Percentiles rank a stretch among this genome's conserved stretches.
Evolutionary conservation across 176 grass and related monocot genomes (phyloP).

Genomic region (Melocanna baccifera): DNA sequence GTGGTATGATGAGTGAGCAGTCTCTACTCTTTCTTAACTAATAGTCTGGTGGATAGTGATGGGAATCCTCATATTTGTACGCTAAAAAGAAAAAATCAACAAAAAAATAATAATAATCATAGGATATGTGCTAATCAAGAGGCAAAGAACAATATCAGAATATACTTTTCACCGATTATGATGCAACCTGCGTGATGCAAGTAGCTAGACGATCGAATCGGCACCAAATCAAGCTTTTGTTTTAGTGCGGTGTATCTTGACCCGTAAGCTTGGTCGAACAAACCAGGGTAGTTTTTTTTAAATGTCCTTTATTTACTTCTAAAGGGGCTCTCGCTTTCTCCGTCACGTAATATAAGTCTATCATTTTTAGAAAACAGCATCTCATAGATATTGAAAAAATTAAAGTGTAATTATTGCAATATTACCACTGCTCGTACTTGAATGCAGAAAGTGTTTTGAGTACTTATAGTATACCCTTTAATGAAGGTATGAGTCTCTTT

Average conservation of each 20-base stretch:
- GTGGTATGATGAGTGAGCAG: too few species aligned
- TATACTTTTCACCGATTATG: background rate
- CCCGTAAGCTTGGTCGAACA: background rate
- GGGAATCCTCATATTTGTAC: too few species aligned
- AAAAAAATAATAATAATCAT: background rate
- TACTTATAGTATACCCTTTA: too few species aligned
- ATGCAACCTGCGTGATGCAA: background rate
- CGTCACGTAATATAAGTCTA: too few species aligned
- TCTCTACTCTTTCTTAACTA: too few species aligned
- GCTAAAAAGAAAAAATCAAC: background rate
- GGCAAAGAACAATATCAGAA: background rate
- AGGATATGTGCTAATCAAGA: background rate
- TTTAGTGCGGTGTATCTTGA: background rate
- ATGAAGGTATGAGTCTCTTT: too few species aligned
- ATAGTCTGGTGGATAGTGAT: too few species aligned
- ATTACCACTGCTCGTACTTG: too few species aligned
- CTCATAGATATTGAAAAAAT: too few species aligned
- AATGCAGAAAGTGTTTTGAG: too few species aligned
- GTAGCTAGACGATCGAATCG: background rate
- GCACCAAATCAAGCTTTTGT: background rate
- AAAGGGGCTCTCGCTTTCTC: background rate
- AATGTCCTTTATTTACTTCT: background rate
- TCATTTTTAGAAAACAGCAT: too few species aligned
- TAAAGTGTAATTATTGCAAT: too few species aligned
- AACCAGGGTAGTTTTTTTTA: background rate